Evolutionary conservation across 2,329 filamentous ascomycete species (phyloP).

Genomic region (Cryphonectria nitschkei): DNA sequence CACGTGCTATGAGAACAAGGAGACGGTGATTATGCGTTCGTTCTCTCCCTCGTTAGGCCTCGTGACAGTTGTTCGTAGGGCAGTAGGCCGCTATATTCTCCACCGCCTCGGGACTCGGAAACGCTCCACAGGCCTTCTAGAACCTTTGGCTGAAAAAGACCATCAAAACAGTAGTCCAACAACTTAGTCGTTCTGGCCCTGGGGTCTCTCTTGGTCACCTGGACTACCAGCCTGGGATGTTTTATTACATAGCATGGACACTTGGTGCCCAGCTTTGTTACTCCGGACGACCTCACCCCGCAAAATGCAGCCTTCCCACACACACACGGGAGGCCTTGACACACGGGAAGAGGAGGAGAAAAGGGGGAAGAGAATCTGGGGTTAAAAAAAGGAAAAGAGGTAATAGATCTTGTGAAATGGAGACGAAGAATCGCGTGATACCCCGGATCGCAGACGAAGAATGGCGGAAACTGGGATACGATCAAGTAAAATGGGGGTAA

Average conservation of each 20-base stretch:
- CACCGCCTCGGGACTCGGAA: not conserved
- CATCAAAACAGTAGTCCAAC: not conserved
- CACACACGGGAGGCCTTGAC: not conserved
- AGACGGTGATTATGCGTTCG: not conserved
- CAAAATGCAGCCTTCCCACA: not conserved
- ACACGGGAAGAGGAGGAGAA: not conserved
- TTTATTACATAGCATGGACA: not conserved
- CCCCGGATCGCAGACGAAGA: constrained; percentile 24
- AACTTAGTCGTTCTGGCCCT: not conserved
- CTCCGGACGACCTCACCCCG: constrained; percentile 5
- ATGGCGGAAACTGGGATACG: constrained; percentile 8
- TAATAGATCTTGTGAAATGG: constrained; percentile 3
- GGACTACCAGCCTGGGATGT: not conserved
- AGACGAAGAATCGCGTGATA: constrained; percentile 13
- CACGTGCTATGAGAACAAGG: not conserved
- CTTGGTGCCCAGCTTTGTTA: not conserved
- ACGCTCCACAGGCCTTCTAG: constrained; percentile 5
- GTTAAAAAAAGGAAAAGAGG: not conserved
- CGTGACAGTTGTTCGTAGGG: not conserved
- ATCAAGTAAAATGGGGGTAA: constrained; percentile 31
- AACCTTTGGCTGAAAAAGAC: not conserved
- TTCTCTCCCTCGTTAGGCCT: not conserved
- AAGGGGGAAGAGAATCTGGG: constrained; percentile 18
- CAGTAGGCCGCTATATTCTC: not conserved
- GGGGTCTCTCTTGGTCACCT: not conserved